Conservation (phyloP, 345 rosid species). For the Lepidium sativum region DNA sequence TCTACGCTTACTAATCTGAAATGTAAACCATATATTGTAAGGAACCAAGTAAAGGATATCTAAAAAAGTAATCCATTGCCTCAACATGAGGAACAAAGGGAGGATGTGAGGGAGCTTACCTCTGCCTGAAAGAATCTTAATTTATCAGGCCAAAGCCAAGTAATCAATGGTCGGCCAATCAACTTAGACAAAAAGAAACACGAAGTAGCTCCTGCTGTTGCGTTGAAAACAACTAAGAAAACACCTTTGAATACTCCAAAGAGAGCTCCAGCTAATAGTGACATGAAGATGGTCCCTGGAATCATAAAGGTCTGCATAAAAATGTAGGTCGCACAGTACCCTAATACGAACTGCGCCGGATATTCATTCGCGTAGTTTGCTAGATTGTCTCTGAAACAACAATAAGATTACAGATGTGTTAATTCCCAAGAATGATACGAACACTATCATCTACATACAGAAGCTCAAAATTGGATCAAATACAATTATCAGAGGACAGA, state of each 20-base stretch:
- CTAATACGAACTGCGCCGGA: slow-evolving; percentile 76
- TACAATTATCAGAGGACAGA: background rate
- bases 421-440: background rate
- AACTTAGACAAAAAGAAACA: slow-evolving; percentile 88
- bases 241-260: slow-evolving; percentile 86
- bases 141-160: slow-evolving; percentile 97
- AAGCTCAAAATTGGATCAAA: background rate
- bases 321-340: slow-evolving; percentile 91
- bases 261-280: slow-evolving; percentile 95
- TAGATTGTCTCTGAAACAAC: slow-evolving; percentile 63
- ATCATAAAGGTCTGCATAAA: slow-evolving; percentile 99
- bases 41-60: background rate
- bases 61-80: background rate
- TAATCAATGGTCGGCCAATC: slow-evolving; percentile 85
- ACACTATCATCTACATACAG: background rate
- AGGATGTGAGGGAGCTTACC: slow-evolving; percentile 33
- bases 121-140: slow-evolving; percentile 89
- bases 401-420: background rate
- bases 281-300: slow-evolving; percentile 99
- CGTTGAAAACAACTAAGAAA: slow-evolving; percentile 79
- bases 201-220: slow-evolving; percentile 91
- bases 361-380: slow-evolving; percentile 67
- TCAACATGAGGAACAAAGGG: background rate
- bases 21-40: background rate
- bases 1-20: slow-evolving; percentile 79